Evolutionary conservation across 2,329 filamentous ascomycete genomes (phyloP), one percentile per base, ranked within the genome.

Genomic region (Hypoxylon sp.): DNA sequence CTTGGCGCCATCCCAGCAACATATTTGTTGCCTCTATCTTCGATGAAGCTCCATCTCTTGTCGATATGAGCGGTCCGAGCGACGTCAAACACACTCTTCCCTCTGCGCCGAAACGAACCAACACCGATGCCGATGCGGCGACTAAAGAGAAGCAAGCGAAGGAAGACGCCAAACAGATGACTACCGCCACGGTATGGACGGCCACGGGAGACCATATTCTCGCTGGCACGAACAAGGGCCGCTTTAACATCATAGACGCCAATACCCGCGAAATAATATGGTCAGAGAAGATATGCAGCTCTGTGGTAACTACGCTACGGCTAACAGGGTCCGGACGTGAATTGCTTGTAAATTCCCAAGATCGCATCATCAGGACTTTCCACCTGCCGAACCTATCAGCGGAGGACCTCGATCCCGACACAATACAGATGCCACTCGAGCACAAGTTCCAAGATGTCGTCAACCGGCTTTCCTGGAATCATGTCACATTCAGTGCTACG

Each of bases 391-490:
- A 98, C 75, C 85, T 91, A 41, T 85, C 87, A 10, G 85, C 83
- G 1, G 82, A 87, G 13, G 87, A 92, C 74, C 86, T 97, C 46
- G 92, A 97, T 72, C 88, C 92, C 19, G 92, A 97, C 74, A 95
- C 91, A 28, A 91, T 99, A 75, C 91, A 95, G 74, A 85, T 99
- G 43, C 93, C 96, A 43, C 89, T 98, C 11, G 95, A 99, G 80
- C 96, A 99, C 82, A 98, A 98, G 77, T 99, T 98, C 75, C 94
- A 98, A 79, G 97, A 99, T 77, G 91, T 98, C 3, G 96, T 99
- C 55, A 98, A 99, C 77, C 90, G 92, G 48, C 83, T 98, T 11
- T 94, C 92, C 5, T 99, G 96, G 96, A 99, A 98, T 76, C 94
- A 98, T 76, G 94, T 97, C 64, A 94, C 94, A 0, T 98, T 99